These are phyloP conservation scores for Agaricus blazei DNA, from an alignment of 768 basidiomycete genomes.

Conservation along the genomic window DNA sequence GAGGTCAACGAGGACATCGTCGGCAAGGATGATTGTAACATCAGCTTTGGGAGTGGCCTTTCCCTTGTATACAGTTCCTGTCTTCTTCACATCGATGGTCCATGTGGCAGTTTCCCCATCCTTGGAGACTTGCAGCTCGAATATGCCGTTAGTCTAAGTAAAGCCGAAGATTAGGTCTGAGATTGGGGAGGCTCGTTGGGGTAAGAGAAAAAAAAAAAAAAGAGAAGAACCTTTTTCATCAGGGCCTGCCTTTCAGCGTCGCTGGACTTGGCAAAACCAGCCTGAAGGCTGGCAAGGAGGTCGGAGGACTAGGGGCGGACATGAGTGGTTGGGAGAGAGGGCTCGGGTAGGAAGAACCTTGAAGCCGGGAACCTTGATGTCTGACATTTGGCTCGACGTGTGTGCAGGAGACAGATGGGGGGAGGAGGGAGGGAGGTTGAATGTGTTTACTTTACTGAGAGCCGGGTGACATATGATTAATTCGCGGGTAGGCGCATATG, in stretches of 20 bases:
- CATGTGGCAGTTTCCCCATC: conserved; percentile 64
- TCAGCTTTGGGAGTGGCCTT: conserved; percentile 69
- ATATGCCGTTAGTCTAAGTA: conserved; percentile 76
- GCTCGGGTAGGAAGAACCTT: conserved; percentile 36
- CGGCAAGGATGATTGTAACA: conserved; percentile 74
- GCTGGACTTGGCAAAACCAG: conserved; percentile 46
- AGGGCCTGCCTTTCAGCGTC: conserved; percentile 61
- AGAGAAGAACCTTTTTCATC: conserved; percentile 61
- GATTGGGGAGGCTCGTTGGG: too few relatives aligned
- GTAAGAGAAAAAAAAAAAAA: neutral
- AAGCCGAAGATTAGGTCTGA: neutral
- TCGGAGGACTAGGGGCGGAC: conserved; percentile 54
- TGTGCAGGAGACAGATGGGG: neutral
- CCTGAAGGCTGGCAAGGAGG: conserved; percentile 48
- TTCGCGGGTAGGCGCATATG: neutral
- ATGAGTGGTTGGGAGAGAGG: neutral
- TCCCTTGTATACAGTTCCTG: conserved; percentile 73
- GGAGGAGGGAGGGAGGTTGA: neutral
- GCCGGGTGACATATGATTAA: conserved; percentile 9
- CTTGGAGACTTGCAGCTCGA: conserved; percentile 80
- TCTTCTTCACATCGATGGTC: conserved; percentile 93
- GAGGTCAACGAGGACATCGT: conserved; percentile 70
- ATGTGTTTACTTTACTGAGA: neutral
- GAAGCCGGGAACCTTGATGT: conserved; percentile 72
- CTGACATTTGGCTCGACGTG: conserved; percentile 45